These are phyloP conservation scores for Canavalia gladiata DNA, from an alignment of 306 rosid genomes.

Conservation along the genomic window DNA sequence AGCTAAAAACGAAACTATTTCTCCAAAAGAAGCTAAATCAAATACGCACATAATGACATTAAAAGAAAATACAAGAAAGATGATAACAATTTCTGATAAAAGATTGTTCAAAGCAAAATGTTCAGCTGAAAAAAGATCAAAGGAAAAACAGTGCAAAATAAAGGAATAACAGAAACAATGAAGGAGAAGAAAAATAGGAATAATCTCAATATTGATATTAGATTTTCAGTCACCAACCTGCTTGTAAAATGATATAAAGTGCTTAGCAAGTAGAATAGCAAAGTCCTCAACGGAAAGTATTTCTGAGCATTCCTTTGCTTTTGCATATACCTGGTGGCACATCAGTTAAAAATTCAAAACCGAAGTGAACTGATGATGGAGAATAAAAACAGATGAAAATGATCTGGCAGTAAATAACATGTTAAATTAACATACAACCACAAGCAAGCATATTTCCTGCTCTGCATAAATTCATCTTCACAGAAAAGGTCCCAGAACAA, in stretches of 20 bases:
- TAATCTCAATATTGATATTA: slow-evolving; percentile 15
- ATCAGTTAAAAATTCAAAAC: slow-evolving; percentile 33
- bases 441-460: slow-evolving; percentile 5
- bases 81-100: neutral
- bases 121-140: neutral
- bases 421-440: neutral
- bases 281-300: slow-evolving; percentile 80
- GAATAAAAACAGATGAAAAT: slow-evolving; percentile 17
- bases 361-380: slow-evolving; percentile 15
- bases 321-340: slow-evolving; percentile 79
- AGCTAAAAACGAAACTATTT: neutral
- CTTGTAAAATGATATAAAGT: slow-evolving; percentile 76
- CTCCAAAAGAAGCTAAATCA: neutral
- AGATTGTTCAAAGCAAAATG: neutral
- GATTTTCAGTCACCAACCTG: slow-evolving; percentile 62
- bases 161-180: neutral
- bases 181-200: neutral
- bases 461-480: slow-evolving; percentile 36
- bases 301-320: slow-evolving; percentile 85
- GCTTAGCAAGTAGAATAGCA: slow-evolving; percentile 86
- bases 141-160: neutral
- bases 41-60: neutral
- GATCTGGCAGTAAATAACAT: neutral
- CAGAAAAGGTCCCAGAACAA: slow-evolving; percentile 2
- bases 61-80: slow-evolving; percentile 4